Base-by-base conservation (phyloP, 495 filamentous ascomycete species). In the Oidiodendron maius region DNA sequence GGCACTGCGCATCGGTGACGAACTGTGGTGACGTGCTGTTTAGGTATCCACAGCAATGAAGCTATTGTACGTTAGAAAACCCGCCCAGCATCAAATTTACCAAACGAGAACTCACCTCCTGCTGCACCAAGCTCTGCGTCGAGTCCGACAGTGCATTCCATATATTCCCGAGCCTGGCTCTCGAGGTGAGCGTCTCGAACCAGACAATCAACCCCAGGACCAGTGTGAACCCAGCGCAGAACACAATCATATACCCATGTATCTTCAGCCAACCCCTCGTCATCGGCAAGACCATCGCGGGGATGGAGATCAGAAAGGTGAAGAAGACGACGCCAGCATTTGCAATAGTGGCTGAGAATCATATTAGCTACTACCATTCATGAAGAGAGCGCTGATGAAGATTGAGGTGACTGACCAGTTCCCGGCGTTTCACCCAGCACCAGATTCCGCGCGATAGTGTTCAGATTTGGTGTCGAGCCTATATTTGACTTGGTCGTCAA, bases 11-110 rank as follows among this genome's bases (percentile, higher is more conserved):
- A 63, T 87, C 81, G 18, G 66, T 71, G 23, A 81, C 64, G 66
- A 85, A 88, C 34, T 72, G 71, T 17, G 81, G 82, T 6, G 76
- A 73, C 17, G 81, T 78, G 59, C 67, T 74, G 66, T 86, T 86
- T 46, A 73, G 57, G 66, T 85, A 89, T 30, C 85, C 85, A 55
- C 85, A 89, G 77, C 85, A 89, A 46, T 71, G 64, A 62, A 88
- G 87, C 80, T 86, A 55, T 46, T 35, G 16, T 22, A 16, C 10
- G 15, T 47, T 30, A 61, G 65, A 13, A 44, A 18, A 26, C 56
- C 61, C 55, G 26, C 24, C 24, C 23, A 45, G 22, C 15, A 2
- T 20, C n/a, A 21, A 36, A 17, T 22, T 39, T 40, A 15, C 13
- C 8, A 28, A 20, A 22, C 8, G 12, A 12, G 36, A 26, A 63